Evolutionary conservation across 169 alveolate species (phyloP).

Genomic region (Plasmodium relictum): DNA sequence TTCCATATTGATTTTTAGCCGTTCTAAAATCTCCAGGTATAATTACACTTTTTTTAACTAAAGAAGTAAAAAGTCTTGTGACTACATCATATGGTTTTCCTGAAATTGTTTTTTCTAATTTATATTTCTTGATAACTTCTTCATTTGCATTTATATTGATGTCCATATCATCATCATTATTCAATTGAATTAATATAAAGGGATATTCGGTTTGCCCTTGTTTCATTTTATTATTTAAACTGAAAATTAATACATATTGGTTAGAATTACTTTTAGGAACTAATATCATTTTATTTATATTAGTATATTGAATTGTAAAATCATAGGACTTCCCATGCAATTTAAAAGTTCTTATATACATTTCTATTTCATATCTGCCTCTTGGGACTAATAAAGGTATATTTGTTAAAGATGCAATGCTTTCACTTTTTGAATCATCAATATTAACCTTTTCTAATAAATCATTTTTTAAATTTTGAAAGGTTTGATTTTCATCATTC

Average conservation of each 20-base stretch:
- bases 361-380: constrained; percentile 95
- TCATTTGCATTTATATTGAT: constrained; percentile 93
- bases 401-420: constrained; percentile 93
- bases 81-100: constrained; percentile 95
- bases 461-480: constrained; percentile 63
- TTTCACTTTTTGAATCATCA: constrained; percentile 92
- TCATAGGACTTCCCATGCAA: constrained; percentile 97
- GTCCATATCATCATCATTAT: constrained; percentile 92
- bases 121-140: constrained; percentile 89
- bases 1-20: constrained; percentile 88
- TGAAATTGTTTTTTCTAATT: constrained; percentile 87
- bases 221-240: constrained; percentile 94
- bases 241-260: constrained; percentile 93
- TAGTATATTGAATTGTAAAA: constrained; percentile 93
- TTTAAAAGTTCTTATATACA: constrained; percentile 92
- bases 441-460: constrained; percentile 93
- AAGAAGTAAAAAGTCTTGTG: constrained; percentile 92
- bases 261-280: constrained; percentile 96
- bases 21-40: constrained; percentile 97
- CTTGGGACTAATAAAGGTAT: constrained; percentile 96
- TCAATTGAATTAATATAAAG: constrained; percentile 95
- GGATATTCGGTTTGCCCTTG: constrained; percentile 98
- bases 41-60: constrained; percentile 92
- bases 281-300: constrained; percentile 93
- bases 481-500: constrained; percentile 57